Conservation (phyloP, 108 stramenopile genomes). For the Nitzschia putrida region DNA sequence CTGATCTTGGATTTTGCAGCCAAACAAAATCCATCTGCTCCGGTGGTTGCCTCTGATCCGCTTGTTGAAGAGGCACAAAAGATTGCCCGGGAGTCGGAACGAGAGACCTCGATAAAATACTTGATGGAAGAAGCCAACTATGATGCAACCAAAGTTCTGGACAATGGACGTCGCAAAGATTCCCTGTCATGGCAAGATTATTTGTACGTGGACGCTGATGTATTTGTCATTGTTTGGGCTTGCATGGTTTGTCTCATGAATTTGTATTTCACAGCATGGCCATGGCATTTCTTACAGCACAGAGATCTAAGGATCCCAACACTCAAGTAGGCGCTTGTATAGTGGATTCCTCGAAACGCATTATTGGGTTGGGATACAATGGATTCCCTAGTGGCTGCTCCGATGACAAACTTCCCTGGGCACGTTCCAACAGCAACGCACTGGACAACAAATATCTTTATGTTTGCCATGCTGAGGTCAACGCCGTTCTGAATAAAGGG, state of each 20-base stretch:
- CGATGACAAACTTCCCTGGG: conserved; percentile 94
- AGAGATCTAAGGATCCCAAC: conserved; percentile 95
- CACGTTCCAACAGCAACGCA: conserved; percentile 37
- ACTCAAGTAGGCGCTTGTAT: conserved; percentile 96
- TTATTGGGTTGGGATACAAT: conserved; percentile 97
- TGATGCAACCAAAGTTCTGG: conserved; percentile 43
- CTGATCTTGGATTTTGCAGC: conserved; percentile 23
- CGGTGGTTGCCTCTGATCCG: background rate
- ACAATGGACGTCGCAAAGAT: conserved; percentile 34
- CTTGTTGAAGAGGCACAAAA: background rate
- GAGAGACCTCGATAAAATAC: conserved; percentile 19
- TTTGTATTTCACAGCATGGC: conserved; percentile 81
- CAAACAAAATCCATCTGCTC: background rate
- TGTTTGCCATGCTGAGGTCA: conserved; percentile 98
- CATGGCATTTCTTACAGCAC: conserved; percentile 90
- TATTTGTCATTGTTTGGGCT: too few relatives aligned
- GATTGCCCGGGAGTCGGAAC: background rate
- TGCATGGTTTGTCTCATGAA: too few relatives aligned
- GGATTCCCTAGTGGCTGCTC: conserved; percentile 94
- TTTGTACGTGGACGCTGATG: conserved; percentile 4
- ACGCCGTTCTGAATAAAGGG: conserved; percentile 96
- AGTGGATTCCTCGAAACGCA: conserved; percentile 63
- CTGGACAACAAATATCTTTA: conserved; percentile 96
- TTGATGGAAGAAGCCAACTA: conserved; percentile 58
- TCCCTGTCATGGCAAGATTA: conserved; percentile 91